Percentiles rank a stretch among this genome's conserved stretches.
Evolutionary conservation across 441 rosid species (phyloP).

Genomic region (Capsella rubella): DNA sequence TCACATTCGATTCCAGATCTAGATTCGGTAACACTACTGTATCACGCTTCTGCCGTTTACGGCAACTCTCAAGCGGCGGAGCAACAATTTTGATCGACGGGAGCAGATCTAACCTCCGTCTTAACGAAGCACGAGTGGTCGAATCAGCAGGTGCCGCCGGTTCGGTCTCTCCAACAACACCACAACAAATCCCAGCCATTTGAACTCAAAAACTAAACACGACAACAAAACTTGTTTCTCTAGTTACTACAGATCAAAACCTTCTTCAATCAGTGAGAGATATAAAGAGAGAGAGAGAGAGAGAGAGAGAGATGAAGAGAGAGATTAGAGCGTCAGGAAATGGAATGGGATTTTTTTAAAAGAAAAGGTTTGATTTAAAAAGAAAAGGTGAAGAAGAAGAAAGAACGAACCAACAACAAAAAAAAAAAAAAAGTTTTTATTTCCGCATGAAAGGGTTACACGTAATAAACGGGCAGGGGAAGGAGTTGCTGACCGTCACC

Average conservation of each 20-base stretch:
- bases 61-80: constrained; percentile 46
- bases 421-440: not conserved
- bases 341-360: constrained; percentile 32
- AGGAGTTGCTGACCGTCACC: constrained; percentile 63
- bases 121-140: constrained; percentile 53
- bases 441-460: constrained; percentile 64
- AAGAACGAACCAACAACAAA: not conserved
- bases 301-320: not conserved
- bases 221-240: not conserved
- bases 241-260: too few species aligned
- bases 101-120: constrained; percentile 66
- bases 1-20: constrained; percentile 41
- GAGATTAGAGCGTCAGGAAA: constrained; percentile 22
- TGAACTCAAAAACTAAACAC: constrained; percentile 3
- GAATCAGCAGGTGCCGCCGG: constrained; percentile 56
- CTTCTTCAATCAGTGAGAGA: not conserved
- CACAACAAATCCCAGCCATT: constrained; percentile 85
- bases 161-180: constrained; percentile 71
- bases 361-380: constrained; percentile 46
- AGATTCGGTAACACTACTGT: not conserved
- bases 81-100: constrained; percentile 55
- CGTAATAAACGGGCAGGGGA: constrained; percentile 56
- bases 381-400: constrained; percentile 34
- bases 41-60: constrained; percentile 56
- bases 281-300: not conserved